These are phyloP conservation scores for Chrysopogon serrulatus DNA, from an alignment of 176 grass and related monocot genomes.

Conservation along the genomic window DNA sequence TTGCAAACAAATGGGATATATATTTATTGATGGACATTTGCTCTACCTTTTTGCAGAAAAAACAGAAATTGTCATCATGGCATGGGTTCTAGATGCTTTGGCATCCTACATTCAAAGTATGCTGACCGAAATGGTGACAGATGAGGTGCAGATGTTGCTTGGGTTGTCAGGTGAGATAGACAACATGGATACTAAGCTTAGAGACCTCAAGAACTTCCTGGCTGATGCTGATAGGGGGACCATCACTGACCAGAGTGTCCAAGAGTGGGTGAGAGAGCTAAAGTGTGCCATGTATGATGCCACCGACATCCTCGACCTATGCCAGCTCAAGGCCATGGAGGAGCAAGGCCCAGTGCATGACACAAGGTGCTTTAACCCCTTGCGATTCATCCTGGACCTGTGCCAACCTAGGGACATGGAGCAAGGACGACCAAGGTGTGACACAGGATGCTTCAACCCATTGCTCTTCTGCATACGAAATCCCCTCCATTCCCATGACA, in stretches of 20 bases:
- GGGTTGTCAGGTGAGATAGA: conserved; percentile 6
- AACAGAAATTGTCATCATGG: too few relatives aligned
- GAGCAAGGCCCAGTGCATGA: neutral
- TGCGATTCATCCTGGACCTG: neutral
- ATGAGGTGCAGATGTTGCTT: neutral
- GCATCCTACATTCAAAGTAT: neutral
- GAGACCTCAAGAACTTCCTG: neutral
- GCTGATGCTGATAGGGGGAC: neutral
- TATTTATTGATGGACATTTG: too few relatives aligned
- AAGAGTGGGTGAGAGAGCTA: neutral
- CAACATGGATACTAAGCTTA: neutral
- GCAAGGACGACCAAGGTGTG: neutral
- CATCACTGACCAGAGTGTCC: neutral
- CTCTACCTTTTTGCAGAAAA: too few relatives aligned
- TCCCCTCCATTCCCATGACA: too few relatives aligned
- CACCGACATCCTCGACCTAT: neutral
- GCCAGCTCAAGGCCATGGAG: neutral
- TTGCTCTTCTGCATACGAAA: neutral
- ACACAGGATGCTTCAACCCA: neutral
- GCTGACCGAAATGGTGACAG: neutral
- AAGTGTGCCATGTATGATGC: neutral
- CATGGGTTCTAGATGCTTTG: neutral
- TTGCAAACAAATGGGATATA: too few relatives aligned
- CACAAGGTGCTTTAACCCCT: neutral
- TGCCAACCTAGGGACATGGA: neutral